Evolutionary conservation across 2,329 filamentous ascomycete species (phyloP), one percentile per base, ranked within the genome.

Genomic region (Diaporthe sp.): DNA sequence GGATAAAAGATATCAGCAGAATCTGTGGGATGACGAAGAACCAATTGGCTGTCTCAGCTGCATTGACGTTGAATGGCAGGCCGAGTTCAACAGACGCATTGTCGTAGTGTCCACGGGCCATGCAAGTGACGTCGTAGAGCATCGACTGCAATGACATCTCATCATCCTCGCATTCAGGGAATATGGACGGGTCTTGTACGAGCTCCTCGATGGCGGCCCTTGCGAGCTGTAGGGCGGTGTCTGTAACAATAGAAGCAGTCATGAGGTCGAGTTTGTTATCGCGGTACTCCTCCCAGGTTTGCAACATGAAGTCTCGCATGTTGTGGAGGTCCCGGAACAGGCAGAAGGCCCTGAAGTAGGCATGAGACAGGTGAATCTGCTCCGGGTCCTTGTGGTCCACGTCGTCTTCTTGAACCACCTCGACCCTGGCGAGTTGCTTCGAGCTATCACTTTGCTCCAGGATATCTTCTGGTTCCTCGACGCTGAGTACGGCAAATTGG

Each of bases 271-370:
- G 39, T 25, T 65, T 65, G 39, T 42, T 65, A 17, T 65, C 60
- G 60, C 39, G 60, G 9, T 65, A 65, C 15, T 65, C 60, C 25
- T 65, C 60, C 60, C 60, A 65, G 39, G 60, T 65, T 25, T 65
- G 60, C 9, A 20, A 28, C 5, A 65, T 47, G 39, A 65, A 65
- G 8, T 17, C 25, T 17, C 60, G 39, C 60, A 65, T 65, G 9
- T 65, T 65, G 12, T 65, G 39, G 8, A 65, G 17, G 39, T 65
- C 60, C 42, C 42, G 60, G 60, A 65, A 65, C 17, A 65, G 42
- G 31, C 60, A 65, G 9, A 47, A 65, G 60, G 25, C 17, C 12
- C 10, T n/a, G 60, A 65, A 65, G 17, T 22, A 65, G 13, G 60
- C 60, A 47, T 47, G 60, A 20, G 60, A 65, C 25, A 47, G 25